Evolutionary conservation across 495 filamentous ascomycete genomes (phyloP), one percentile per base, ranked within the genome.

Genomic region (Melanomma pulvis-pyrius): DNA sequence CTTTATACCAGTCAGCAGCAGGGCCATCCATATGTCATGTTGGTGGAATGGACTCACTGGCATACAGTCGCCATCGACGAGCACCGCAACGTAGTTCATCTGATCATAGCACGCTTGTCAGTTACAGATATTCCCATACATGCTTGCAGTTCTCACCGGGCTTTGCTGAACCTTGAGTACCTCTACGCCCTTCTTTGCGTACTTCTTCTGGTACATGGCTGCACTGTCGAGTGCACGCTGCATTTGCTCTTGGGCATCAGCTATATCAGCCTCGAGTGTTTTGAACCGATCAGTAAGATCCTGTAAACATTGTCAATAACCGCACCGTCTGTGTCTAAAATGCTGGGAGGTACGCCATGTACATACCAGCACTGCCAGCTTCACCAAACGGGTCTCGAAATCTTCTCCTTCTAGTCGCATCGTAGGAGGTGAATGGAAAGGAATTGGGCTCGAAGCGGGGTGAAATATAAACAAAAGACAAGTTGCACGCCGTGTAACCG

Each of bases 21-120:
- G 2, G 34, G 22, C 4, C 24, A 6, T 25, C 25, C 2, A 2
- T 41, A 51, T 26, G 11, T 6, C 5, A n/a, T 34, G 53, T 29
- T 17, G 25, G 26, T n/a, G 8, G 53, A 34, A 26, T 9, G 44
- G 12, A 46, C 55, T 46, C 21, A 46, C 55, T 8, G 3, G 12
- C 55, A 59, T 59, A 32, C 34, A 46, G 34, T 59, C 55, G 19
- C 55, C 55, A 32, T 59, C 55, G 11, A 59, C 22, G 11, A 59
- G 32, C 9, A 59, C 55, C 28, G 34, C 36, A 25, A 59, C 55
- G 21, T 44, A 59, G 22, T 28, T 47, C 36, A 59, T 47, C 24
- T 44, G 30, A 19, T 17, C 30, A 30, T 59, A 47, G 2, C 13
- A 46, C 2, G 15, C 2, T 2, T 17, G 36, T 24, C 13, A 17